A percentile compares a stretch with the other conserved stretches of the same genome.
phyloP scores from a whole-genome alignment of 1,284 basidiomycete species.

The Polyporus tsugae region DNA sequence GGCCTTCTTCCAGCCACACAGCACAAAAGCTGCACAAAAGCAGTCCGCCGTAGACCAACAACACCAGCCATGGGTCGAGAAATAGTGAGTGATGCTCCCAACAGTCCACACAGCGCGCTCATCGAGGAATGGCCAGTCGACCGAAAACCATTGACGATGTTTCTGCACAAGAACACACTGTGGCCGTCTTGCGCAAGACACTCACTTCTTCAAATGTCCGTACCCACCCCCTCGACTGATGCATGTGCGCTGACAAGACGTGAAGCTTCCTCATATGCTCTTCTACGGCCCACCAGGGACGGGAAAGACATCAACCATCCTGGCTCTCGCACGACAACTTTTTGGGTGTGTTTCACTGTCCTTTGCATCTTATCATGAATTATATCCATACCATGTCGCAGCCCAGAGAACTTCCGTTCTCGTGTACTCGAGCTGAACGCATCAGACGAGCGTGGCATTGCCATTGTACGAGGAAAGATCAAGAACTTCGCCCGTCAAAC shows the following conservation, averaged over 20 bases:
- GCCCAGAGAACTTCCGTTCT: constrained; percentile 93
- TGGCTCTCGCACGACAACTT: constrained; percentile 92
- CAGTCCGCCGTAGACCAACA: constrained; percentile 59
- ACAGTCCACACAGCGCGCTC: constrained; percentile 4
- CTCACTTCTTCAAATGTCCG: constrained; percentile 90
- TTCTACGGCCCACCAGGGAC: constrained; percentile 99
- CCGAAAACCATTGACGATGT: constrained; percentile 99
- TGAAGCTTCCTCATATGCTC: constrained; percentile 96
- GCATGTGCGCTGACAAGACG: neutral
- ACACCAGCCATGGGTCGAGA: constrained; percentile 96
- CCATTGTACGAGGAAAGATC: constrained; percentile 97
- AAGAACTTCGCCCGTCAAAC: constrained; percentile 98
- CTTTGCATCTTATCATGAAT: neutral
- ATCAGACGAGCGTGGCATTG: constrained; percentile 97
- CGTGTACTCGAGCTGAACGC: constrained; percentile 99
- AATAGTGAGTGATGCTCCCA: constrained; percentile 67
- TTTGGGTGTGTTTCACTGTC: constrained; percentile 77
- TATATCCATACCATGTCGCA: constrained; percentile 42
- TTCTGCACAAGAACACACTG: constrained; percentile 96
- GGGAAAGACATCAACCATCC: constrained; percentile 98
- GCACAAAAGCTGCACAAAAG: constrained; percentile 50
- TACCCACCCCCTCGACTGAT: neutral
- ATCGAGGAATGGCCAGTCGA: constrained; percentile 63
- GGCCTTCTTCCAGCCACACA: constrained; percentile 64
- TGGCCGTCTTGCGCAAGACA: constrained; percentile 91